These are phyloP conservation scores for Epithele typhae DNA, from an alignment of 768 basidiomycete genomes.

Conservation along the genomic window DNA sequence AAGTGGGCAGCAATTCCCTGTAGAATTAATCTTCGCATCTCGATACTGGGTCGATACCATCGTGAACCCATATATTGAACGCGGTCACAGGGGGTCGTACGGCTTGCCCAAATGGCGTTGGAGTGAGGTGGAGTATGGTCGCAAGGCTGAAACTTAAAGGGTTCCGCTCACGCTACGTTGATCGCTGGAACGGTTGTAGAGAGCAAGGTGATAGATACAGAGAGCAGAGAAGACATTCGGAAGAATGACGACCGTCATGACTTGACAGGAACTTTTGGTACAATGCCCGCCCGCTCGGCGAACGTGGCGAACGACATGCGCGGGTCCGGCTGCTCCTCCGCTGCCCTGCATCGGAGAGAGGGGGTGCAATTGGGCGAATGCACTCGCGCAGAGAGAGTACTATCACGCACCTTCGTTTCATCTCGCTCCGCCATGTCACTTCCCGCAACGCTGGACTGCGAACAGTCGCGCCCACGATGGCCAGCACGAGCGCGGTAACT, in stretches of 20 bases:
- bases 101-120: neutral
- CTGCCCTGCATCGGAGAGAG: conserved; percentile 9
- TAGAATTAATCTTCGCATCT: no score
- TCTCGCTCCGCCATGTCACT: conserved; percentile 87
- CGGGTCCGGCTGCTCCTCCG: conserved; percentile 20
- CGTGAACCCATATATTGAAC: no score
- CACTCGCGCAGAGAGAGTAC: no score
- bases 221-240: no score
- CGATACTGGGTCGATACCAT: no score
- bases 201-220: no score
- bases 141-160: neutral
- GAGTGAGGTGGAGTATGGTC: neutral
- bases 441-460: conserved; percentile 68
- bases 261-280: neutral
- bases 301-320: conserved; percentile 22
- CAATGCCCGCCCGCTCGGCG: conserved; percentile 21
- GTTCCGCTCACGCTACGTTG: no score
- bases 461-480: conserved; percentile 69
- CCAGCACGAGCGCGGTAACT: conserved; percentile 56
- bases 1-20: no score
- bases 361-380: no score
- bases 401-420: conserved; percentile 74
- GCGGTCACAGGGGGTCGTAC: no score
- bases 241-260: conserved; percentile 2
- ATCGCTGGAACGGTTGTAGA: no score